Percentiles rank a stretch among this genome's conserved stretches.
Conservation (phyloP, 169 alveolate species). For the Eimeria praecox region DNA sequence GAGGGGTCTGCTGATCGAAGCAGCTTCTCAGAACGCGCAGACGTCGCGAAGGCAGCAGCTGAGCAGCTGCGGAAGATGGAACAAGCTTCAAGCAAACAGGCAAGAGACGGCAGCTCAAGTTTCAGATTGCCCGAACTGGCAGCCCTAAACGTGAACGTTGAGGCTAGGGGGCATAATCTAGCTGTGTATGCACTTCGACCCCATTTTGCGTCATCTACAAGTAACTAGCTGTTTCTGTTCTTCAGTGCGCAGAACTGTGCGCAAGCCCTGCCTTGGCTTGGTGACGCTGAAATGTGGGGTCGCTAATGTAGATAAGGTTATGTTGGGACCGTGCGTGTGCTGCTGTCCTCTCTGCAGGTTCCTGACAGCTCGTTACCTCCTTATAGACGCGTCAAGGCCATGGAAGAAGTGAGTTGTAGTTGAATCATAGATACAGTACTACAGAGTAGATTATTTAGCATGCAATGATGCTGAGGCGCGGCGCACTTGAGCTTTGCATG, state of each 20-base stretch:
- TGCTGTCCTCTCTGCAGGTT: not conserved
- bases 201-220: not conserved
- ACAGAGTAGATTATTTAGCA: not conserved
- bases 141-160: not conserved
- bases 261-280: not conserved
- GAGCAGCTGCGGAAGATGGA: conserved; percentile 44
- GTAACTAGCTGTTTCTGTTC: not conserved
- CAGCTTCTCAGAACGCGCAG: not conserved
- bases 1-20: not conserved
- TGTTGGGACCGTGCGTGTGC: no score
- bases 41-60: conserved; percentile 46
- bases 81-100: not conserved
- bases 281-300: not conserved
- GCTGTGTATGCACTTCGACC: not conserved
- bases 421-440: not conserved
- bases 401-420: conserved; percentile 8
- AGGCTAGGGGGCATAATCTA: not conserved
- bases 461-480: not conserved
- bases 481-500: not conserved
- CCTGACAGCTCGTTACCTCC: not conserved
- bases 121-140: not conserved
- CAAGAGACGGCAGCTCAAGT: not conserved
- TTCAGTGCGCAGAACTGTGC: not conserved
- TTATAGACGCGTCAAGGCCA: not conserved
- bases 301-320: not conserved